phyloP scores from a whole-genome alignment of 139 green algal species.

The Ulvella scutata region DNA sequence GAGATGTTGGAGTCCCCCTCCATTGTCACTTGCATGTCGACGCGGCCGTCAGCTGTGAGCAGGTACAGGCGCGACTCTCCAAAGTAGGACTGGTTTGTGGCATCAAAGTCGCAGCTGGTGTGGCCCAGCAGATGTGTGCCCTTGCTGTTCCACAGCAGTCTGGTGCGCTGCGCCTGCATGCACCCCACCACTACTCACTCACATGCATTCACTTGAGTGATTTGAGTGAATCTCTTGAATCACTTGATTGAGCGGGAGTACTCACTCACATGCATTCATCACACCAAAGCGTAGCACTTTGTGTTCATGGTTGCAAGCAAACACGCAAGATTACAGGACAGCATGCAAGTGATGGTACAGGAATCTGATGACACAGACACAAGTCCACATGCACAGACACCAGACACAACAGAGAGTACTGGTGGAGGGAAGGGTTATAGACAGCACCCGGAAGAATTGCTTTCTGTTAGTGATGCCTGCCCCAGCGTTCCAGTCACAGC shows the following conservation, averaged over 20 bases:
- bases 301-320: too few relatives aligned
- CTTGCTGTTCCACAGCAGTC: not conserved
- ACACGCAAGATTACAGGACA: too few relatives aligned
- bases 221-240: too few relatives aligned
- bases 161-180: not conserved
- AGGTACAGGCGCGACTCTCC: not conserved
- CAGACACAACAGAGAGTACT: too few relatives aligned
- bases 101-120: not conserved
- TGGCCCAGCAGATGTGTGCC: not conserved
- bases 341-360: too few relatives aligned
- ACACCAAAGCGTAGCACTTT: too few relatives aligned
- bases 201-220: not conserved
- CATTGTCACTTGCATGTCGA: slow-evolving; percentile 1
- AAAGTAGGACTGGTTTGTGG: slow-evolving; percentile 1
- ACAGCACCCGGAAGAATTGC: not conserved
- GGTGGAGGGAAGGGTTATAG: not conserved
- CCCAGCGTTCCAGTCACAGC: not conserved
- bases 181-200: not conserved
- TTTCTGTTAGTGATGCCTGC: not conserved
- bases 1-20: not conserved
- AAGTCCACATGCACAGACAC: not conserved
- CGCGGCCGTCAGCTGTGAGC: not conserved
- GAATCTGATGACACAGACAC: not conserved
- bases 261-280: too few relatives aligned
- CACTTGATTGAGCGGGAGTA: too few relatives aligned